A percentile compares a stretch with the other conserved stretches of the same genome.
phyloP scores from a whole-genome alignment of 2,329 filamentous ascomycete genomes.

The Scolecobasidium constrictum region DNA sequence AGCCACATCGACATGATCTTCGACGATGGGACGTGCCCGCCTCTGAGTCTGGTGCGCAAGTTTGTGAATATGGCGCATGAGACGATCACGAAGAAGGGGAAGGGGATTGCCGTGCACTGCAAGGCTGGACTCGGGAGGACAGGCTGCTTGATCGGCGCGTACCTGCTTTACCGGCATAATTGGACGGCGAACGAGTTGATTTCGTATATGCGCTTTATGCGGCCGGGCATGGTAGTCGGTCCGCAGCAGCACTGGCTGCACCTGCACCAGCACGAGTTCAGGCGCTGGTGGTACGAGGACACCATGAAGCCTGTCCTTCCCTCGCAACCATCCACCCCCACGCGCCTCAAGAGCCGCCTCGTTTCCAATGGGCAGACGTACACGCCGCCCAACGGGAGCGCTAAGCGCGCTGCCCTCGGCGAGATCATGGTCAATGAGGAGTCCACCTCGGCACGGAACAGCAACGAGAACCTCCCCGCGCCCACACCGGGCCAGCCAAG shows the following conservation, averaged over 20 bases:
- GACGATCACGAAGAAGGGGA: slow-evolving; percentile 82
- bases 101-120: slow-evolving; percentile 94
- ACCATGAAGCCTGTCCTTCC: slow-evolving; percentile 72
- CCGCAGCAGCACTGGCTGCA: slow-evolving; percentile 99
- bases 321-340: slow-evolving; percentile 45
- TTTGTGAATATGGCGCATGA: slow-evolving; percentile 94
- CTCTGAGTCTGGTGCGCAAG: slow-evolving; percentile 76
- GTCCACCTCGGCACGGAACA: slow-evolving; percentile 27
- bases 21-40: slow-evolving; percentile 92
- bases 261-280: slow-evolving; percentile 89
- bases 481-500: slow-evolving; percentile 92
- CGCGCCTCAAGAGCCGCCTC: slow-evolving; percentile 24
- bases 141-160: slow-evolving; percentile 92
- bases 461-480: slow-evolving; percentile 86
- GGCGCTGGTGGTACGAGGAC: slow-evolving; percentile 91
- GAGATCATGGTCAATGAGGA: slow-evolving; percentile 79
- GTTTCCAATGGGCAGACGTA: slow-evolving; percentile 60
- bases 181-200: slow-evolving; percentile 98
- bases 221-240: slow-evolving; percentile 96
- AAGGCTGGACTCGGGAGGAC: slow-evolving; percentile 94
- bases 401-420: slow-evolving; percentile 75
- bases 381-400: slow-evolving; percentile 72
- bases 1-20: slow-evolving; percentile 99
- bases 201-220: slow-evolving; percentile 98
- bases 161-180: slow-evolving; percentile 92